Evolutionary conservation across 805 yeast genomes (phyloP), one percentile per base, ranked within the genome.

Genomic region (Helenozyma rhizophorensis): DNA sequence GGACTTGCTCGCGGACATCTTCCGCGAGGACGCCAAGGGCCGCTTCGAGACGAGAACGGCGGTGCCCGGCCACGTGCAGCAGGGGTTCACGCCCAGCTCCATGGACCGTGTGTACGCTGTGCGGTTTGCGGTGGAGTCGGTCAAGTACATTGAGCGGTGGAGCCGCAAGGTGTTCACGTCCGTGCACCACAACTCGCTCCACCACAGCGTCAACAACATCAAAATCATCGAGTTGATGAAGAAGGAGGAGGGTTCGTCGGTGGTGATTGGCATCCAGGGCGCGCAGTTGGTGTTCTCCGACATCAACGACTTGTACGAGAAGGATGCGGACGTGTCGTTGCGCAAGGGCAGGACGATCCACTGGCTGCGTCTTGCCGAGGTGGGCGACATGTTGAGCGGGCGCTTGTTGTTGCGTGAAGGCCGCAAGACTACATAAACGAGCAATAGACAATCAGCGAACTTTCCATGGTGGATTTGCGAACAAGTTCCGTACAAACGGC

Each of bases 11-110:
- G 87, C 96, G 11, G 80, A 84, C 40, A 85, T 93, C 37, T 81
- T 90, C 49, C 78, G 79, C 40, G 83, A 83, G 52, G 89, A 86
- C 50, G 80, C 88, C 22, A 60, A 72, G 23, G 85, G 83, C 29
- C 72, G 70, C 45, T 93, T 85, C 56, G 97, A 89, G 51, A 83
- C 93, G 12, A 81, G 94, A 58, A 88, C 96, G 4, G 97, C 97
- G 11, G 78, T 89, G 39, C 98, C 98, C 17, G 98, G 98, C 19
- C 97, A 90, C 56, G 93, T 90, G 37, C 98, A 93, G 70, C 98
- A 93, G 65, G 98, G 98, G 57, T 93, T 89, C 39, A 75, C 78
- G 33, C 98, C 98, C 31, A 81, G 96, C 6, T 87, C 97, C 6
- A 83, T 89, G 68, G 98, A 93, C 58, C 78, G 97, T 59, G 80